Base-by-base conservation (phyloP, 768 basidiomycete genomes). In the Boletus eberwhitei region DNA sequence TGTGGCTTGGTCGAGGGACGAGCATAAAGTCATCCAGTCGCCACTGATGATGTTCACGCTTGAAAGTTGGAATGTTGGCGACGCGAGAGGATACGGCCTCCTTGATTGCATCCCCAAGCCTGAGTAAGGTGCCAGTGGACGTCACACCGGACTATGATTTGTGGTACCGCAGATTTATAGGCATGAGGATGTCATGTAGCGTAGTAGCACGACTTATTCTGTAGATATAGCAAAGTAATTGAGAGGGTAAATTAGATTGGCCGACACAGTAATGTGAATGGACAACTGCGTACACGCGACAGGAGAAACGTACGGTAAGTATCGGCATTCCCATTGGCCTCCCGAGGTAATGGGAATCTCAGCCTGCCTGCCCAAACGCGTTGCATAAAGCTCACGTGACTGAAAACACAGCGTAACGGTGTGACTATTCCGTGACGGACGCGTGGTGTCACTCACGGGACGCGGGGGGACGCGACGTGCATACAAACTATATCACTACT, bases 11-110 rank as follows among this genome's bases (percentile, higher is more conserved):
- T 58, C 61, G 8, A 54, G 40, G 35, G 60, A 69, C 32, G 52
- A 60, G 38, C 34, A 59, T 34, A 56, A 54, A 41, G 61, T 21
- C 32, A 47, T 68, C n/a, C 55, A 65, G 24, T 62, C 70, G 5
- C 67, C 70, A 0, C 19, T 29, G 44, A 64, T 70, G 62, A 37
- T 12, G 16, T 73, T 73, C 49, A 64, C 60, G 5, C 13, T 71
- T 17, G 67, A 70, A 39, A 73, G 71, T 34, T 73, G 71, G 69
- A 57, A 61, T 24, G 35, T 61, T 32, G 57, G 41, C 1, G 39
- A 54, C 17, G 57, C 59, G 41, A 65, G 26, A 47, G 58, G 59
- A 43, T 71, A 67, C 36, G 19, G 57, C 19, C 63, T 71, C n/a
- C 46, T 72, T 32, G 38, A 52, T n/a, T 71, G 56, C 26, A 44